Evolutionary conservation across 106 monocot genomes (phyloP).

Genomic region (Cymbidium sinense): DNA sequence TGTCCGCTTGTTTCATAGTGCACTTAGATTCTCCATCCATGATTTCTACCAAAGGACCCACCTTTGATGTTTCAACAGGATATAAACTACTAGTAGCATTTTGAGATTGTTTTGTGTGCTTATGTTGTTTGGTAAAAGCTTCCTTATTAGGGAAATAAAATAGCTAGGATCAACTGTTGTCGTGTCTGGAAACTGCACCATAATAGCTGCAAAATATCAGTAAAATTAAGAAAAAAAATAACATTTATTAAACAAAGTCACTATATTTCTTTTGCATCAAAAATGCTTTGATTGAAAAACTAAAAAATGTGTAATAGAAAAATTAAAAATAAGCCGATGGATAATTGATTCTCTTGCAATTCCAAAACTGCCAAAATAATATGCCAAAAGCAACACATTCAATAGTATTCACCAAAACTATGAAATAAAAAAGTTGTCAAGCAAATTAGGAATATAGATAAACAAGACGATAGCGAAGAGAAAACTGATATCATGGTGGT

Average conservation of each 20-base stretch:
- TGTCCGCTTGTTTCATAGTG: conserved; percentile 1
- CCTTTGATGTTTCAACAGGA: conserved; percentile 5
- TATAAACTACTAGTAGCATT: background rate
- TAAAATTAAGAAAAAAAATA: background rate
- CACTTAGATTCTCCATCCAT: background rate
- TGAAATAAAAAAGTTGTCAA: too few species aligned
- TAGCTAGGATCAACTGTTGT: conserved; percentile 96
- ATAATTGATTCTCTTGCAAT: too few species aligned
- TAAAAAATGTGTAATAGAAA: too few species aligned
- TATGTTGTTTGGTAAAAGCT: conserved; percentile 48
- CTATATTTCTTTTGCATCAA: too few species aligned
- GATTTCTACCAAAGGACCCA: background rate
- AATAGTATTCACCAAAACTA: too few species aligned
- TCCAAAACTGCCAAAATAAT: too few species aligned
- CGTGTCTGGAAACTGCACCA: conserved; percentile 42
- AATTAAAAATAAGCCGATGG: too few species aligned
- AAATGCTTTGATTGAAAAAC: too few species aligned
- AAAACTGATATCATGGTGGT: too few species aligned
- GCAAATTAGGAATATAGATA: too few species aligned
- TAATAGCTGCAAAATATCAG: conserved; percentile 1
- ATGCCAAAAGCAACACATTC: too few species aligned
- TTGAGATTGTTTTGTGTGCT: conserved; percentile 12
- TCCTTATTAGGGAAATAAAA: conserved; percentile 80
- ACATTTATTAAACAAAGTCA: background rate
- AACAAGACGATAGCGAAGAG: too few species aligned